Conservation (phyloP, 805 yeast genomes). For the Wickerhamiella brachini region DNA sequence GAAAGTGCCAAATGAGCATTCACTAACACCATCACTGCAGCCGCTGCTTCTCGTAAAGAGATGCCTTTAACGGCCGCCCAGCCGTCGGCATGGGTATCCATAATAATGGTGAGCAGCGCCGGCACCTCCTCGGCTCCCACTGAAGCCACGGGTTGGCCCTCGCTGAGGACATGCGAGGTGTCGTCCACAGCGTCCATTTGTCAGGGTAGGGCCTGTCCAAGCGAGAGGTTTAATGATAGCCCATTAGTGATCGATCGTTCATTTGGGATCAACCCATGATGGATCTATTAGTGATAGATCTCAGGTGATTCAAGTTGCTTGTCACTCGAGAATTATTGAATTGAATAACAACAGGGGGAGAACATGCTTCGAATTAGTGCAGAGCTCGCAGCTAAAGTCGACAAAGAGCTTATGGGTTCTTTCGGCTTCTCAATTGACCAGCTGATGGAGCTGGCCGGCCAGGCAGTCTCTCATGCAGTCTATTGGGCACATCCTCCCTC, state of each 20-base stretch:
- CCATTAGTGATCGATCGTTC: background rate
- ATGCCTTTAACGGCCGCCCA: slow-evolving; percentile 33
- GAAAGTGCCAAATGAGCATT: slow-evolving; percentile 82
- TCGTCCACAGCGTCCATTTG: slow-evolving; percentile 25
- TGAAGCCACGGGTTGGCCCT: slow-evolving; percentile 7
- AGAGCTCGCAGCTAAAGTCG: slow-evolving; percentile 58
- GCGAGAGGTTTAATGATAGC: background rate
- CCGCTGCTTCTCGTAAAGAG: slow-evolving; percentile 43
- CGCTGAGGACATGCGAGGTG: slow-evolving; percentile 17
- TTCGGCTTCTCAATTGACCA: slow-evolving; percentile 76
- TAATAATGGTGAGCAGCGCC: slow-evolving; percentile 59
- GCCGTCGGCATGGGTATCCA: slow-evolving; percentile 64
- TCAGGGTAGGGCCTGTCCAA: background rate
- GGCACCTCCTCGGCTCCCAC: slow-evolving; percentile 49
- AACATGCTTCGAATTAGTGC: slow-evolving; percentile 17
- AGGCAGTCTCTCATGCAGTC: slow-evolving; percentile 83
- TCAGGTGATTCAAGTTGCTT: background rate
- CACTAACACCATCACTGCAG: slow-evolving; percentile 57
- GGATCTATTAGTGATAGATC: too few relatives aligned
- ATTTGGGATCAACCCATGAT: too few relatives aligned
- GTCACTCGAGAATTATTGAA: too few relatives aligned
- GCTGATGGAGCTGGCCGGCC: slow-evolving; percentile 91
- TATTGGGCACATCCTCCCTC: slow-evolving; percentile 50
- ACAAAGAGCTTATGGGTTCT: slow-evolving; percentile 74
- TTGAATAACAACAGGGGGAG: background rate